Evolutionary conservation across 2,329 filamentous ascomycete genomes (phyloP).

Genomic region (Botrytis squamosa): DNA sequence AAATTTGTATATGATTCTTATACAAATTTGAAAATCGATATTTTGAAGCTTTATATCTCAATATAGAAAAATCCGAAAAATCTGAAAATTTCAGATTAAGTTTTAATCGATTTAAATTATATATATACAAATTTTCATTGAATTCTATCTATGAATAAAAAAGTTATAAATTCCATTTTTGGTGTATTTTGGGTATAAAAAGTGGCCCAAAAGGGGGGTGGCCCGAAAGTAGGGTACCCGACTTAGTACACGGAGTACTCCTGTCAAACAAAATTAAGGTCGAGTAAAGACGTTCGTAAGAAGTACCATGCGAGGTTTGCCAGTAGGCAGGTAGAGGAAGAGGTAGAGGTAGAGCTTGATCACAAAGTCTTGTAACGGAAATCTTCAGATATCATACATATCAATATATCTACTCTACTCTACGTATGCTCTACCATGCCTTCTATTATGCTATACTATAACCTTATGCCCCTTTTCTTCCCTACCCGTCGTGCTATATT

Average conservation of each 20-base stretch:
- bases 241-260: constrained; percentile 1
- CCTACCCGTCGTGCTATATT: not conserved
- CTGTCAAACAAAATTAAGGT: not conserved
- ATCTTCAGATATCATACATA: not conserved
- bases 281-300: not conserved
- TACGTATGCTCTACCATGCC: not conserved
- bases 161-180: too few species aligned
- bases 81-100: too few species aligned
- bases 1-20: too few species aligned
- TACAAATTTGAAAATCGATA: too few species aligned
- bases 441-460: not conserved
- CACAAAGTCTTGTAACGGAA: not conserved
- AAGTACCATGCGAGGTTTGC: not conserved
- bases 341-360: not conserved
- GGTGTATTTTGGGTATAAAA: too few species aligned
- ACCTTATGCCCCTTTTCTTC: not conserved
- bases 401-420: not conserved
- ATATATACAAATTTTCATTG: too few species aligned
- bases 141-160: too few species aligned
- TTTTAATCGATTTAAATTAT: too few species aligned
- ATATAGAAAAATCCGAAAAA: too few species aligned
- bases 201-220: too few species aligned
- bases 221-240: too few species aligned
- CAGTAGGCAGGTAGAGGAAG: not conserved
- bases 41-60: too few species aligned